phyloP scores from a whole-genome alignment of 371 early-diverging fungal species.

The Circinella minor region DNA sequence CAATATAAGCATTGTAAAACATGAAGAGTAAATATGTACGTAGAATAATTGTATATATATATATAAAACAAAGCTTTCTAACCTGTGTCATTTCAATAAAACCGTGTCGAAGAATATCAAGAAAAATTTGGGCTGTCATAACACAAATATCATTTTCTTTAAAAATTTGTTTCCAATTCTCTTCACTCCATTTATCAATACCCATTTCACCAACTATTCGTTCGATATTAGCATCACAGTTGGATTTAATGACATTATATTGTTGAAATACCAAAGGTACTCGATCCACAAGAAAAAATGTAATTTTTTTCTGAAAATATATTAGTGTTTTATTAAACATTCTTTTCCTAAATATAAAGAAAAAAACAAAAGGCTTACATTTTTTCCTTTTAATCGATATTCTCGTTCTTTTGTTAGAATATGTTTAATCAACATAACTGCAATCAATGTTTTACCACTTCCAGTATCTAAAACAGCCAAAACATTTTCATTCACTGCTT shows the following conservation, averaged over 20 bases:
- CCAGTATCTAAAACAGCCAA: slow-evolving; percentile 93
- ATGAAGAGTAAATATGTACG: too few species aligned
- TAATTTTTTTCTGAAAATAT: slow-evolving; percentile 43
- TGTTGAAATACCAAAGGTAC: slow-evolving; percentile 91
- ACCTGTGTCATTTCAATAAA: slow-evolving; percentile 69
- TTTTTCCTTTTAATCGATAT: slow-evolving; percentile 32
- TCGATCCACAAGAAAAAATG: slow-evolving; percentile 86
- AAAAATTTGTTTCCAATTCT: slow-evolving; percentile 62
- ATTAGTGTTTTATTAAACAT: neutral
- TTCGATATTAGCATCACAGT: slow-evolving; percentile 64
- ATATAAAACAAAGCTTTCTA: too few species aligned
- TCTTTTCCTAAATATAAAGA: neutral
- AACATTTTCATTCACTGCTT: slow-evolving; percentile 73
- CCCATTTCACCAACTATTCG: slow-evolving; percentile 73
- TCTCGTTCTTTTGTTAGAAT: slow-evolving; percentile 49
- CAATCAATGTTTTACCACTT: slow-evolving; percentile 91
- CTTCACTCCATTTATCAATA: slow-evolving; percentile 63
- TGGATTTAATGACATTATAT: slow-evolving; percentile 66
- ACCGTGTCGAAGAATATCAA: slow-evolving; percentile 76
- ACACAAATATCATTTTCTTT: slow-evolving; percentile 76
- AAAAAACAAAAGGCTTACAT: slow-evolving; percentile 29
- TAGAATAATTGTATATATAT: too few species aligned
- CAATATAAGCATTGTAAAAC: neutral
- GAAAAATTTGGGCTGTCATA: slow-evolving; percentile 87
- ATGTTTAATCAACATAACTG: slow-evolving; percentile 83